phyloP scores from a whole-genome alignment of 140 eudicot genomes.

The Oenanthe javanica region DNA sequence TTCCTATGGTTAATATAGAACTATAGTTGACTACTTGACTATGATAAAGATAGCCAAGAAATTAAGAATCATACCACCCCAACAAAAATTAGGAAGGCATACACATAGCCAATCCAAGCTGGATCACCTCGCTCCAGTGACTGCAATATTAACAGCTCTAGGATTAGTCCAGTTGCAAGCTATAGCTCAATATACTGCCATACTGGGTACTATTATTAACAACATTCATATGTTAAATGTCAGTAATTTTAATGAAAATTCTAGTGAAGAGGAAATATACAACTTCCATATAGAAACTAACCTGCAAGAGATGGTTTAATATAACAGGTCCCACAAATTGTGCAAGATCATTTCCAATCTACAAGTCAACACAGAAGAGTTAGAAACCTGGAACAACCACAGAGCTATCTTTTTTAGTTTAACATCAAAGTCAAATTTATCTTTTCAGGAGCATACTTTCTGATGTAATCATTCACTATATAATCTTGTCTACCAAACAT shows the following conservation, averaged over 20 bases:
- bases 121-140: conserved; percentile 97
- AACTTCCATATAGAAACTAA: conserved; percentile 23
- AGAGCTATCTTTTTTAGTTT: neutral
- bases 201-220: neutral
- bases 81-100: conserved; percentile 77
- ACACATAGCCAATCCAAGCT: conserved; percentile 89
- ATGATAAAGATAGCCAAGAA: neutral
- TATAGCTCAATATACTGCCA: neutral
- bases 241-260: neutral
- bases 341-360: conserved; percentile 85
- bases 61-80: conserved; percentile 73
- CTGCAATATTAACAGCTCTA: conserved; percentile 17
- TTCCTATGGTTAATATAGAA: neutral
- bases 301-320: conserved; percentile 71
- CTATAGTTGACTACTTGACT: neutral
- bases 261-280: neutral
- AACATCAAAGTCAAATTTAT: neutral
- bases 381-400: neutral
- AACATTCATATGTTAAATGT: neutral
- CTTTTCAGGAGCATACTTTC: neutral
- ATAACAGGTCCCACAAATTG: conserved; percentile 92
- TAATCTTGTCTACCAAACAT: neutral
- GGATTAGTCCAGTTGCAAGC: neutral
- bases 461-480: neutral
- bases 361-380: conserved; percentile 21